Base-by-base conservation (phyloP, 129 eudicot genomes). In the Flaveria brownii region DNA sequence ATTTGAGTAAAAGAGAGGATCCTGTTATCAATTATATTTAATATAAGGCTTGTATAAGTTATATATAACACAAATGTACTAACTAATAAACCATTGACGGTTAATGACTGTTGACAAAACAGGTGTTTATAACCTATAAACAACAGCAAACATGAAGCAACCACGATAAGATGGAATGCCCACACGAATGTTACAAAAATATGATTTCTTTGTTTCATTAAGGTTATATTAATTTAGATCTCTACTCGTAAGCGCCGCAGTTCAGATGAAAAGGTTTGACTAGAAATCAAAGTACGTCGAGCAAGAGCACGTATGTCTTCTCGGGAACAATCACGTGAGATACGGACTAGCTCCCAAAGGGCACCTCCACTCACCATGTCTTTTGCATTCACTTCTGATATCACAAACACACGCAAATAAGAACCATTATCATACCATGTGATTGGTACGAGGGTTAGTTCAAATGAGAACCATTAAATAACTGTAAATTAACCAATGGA, bases 351-450 rank as follows among this genome's bases (percentile, higher is more conserved):
- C 80, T 95, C 99, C 99, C 99, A 95, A 0, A 95, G 89, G 71
- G 99, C 97, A 14, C 99, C 99, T 71, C 97, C 99, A 33, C 89
- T 82, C 23, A 95, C 89, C 97, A 95, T 78, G 69, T 95, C 99
- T 74, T 76, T 86, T 28, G 91, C 96, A 70, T 95, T 95, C 22
- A 87, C 88, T 81, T 95, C 99, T 95, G 98, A 56, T n/a, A 79
- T 9, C 26, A 46, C 33, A 72, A 49, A 2, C 17, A 11, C 28
- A 28, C 9, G 6, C 68, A 30, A 7, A 63, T 15, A 6, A 63
- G 41, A 63, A 14, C 45, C 69, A 6, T 63, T 30, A 63, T 63
- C 69, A 30, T 10, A 23, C n/a, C 66, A 23, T 60, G 11, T 30
- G 30, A 30, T 28, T 33, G 45, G 46, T 30, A 28, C 5, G 6